Evolutionary conservation across 1,284 basidiomycete genomes (phyloP).

Genomic region (Malassezia obtusa): DNA sequence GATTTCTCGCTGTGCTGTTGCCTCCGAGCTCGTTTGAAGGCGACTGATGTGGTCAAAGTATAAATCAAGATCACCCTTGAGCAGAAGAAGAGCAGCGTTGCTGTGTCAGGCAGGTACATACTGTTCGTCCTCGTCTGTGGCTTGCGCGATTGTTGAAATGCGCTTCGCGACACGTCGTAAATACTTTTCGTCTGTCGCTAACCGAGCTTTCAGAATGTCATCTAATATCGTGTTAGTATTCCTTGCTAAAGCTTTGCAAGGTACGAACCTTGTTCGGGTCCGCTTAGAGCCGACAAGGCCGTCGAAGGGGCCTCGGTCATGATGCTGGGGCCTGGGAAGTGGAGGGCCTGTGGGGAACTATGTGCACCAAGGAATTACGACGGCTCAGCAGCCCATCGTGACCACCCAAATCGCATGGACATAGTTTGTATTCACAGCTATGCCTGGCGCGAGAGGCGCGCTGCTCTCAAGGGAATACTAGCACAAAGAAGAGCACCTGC

Average conservation of each 20-base stretch:
- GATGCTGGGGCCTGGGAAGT: background rate
- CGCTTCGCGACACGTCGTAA: constrained; percentile 14
- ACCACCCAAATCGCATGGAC: background rate
- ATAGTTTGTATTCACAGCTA: constrained; percentile 14
- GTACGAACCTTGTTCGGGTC: constrained; percentile 8
- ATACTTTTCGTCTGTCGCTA: constrained; percentile 15
- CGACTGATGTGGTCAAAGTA: constrained; percentile 1
- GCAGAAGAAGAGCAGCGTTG: background rate
- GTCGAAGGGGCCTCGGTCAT: background rate
- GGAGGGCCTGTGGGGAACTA: background rate
- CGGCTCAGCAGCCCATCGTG: background rate
- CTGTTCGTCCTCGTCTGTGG: background rate
- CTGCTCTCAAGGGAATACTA: constrained; percentile 19
- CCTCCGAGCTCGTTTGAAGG: background rate
- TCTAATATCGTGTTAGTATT: background rate
- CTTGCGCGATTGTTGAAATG: background rate
- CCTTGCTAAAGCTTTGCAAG: background rate
- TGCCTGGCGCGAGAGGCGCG: constrained; percentile 9
- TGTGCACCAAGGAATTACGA: too few species aligned
- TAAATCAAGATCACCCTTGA: constrained; percentile 4
- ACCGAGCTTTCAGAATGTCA: constrained; percentile 8
- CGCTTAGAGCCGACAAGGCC: background rate
- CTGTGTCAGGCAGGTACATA: background rate
- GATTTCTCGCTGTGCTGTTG: constrained; percentile 4
- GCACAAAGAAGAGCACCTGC: constrained; percentile 14